Evolutionary conservation across 495 filamentous ascomycete species (phyloP), one percentile per base, ranked within the genome.

Genomic region (Aspergillus leporis): DNA sequence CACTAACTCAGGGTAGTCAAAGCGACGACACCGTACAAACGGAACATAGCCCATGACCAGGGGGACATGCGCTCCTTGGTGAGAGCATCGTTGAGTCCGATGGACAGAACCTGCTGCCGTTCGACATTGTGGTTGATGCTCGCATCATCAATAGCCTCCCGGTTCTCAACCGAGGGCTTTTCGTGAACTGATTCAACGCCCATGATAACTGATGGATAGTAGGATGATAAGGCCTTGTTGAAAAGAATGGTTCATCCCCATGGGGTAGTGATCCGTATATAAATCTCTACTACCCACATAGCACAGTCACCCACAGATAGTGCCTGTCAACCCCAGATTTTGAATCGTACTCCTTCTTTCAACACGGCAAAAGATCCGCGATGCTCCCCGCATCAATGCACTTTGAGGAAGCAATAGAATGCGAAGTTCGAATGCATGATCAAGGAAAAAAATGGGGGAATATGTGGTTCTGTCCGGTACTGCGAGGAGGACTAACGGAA

Each of bases 11-110:
- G 46, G 21, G 55, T 57, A 10, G 55, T 57, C 10, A 57, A 31
- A 28, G 46, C 45, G 19, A 57, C 32, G 16, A 57, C 16, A 6
- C 45, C 55, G 34, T 49, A 57, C 19, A 57, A 19, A 9, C 55
- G 55, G 55, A 57, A 28, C 45, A 57, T 57, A 5, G 43, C 21
- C 55, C 55, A 50, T 16, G 43, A 57, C 55, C 55, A 57, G 16
- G 55, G 55, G 0, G 55, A 57, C 1, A 49, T 40, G 14, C 45
- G 45, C n/a, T 57, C 55, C 32, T 40, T 57, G 18, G 55, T 13
- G n/a, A 57, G 18, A 13, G 55, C 55, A 57, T 57, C 45, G 43
- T 57, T 57, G 18, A 57, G 46, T 14, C 55, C 55, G 18, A 50
- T 31, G 4, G 55, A 57, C 12, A 57, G 55, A n/a, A 57, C 55